Evolutionary conservation across 2,329 filamentous ascomycete genomes (phyloP).

Genomic region (Diaporthe humulicola): DNA sequence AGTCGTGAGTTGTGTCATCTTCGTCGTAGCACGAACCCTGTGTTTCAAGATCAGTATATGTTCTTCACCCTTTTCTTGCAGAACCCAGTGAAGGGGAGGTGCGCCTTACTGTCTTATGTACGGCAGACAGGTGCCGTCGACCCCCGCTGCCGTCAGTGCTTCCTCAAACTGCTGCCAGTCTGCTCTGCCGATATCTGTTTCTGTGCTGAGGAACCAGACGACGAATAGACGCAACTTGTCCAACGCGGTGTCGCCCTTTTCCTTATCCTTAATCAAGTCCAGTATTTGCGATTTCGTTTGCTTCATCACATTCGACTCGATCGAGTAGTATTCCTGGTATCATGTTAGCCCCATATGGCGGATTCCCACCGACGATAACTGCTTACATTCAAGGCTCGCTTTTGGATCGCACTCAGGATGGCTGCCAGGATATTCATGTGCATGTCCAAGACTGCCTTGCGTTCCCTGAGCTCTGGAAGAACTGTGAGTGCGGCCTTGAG

Average conservation of each 20-base stretch:
- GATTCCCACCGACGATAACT: too few relatives aligned
- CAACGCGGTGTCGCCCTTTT: constrained; percentile 84
- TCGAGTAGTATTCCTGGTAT: constrained; percentile 83
- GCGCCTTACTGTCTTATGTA: constrained; percentile 84
- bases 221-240: constrained; percentile 96
- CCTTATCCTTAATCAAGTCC: constrained; percentile 83
- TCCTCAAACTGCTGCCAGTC: constrained; percentile 92
- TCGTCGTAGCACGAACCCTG: constrained; percentile 91
- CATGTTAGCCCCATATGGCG: constrained; percentile 10
- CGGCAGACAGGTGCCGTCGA: constrained; percentile 81
- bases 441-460: constrained; percentile 95
- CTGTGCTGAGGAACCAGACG: constrained; percentile 96
- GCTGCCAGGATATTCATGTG: constrained; percentile 95
- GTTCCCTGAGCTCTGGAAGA: constrained; percentile 90
- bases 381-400: constrained; percentile 82
- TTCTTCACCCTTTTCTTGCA: background rate
- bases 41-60: constrained; percentile 45
- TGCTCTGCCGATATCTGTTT: constrained; percentile 84
- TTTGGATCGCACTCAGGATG: constrained; percentile 76
- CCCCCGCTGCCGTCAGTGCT: constrained; percentile 80
- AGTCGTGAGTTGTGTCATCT: constrained; percentile 98
- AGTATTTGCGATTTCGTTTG: constrained; percentile 91
- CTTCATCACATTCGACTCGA: constrained; percentile 93
- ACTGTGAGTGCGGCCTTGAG: constrained; percentile 95
- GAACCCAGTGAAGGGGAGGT: background rate